These are phyloP conservation scores for Dactylellina parvicollis DNA, from an alignment of 2,329 filamentous ascomycete species.

Conservation along the genomic window DNA sequence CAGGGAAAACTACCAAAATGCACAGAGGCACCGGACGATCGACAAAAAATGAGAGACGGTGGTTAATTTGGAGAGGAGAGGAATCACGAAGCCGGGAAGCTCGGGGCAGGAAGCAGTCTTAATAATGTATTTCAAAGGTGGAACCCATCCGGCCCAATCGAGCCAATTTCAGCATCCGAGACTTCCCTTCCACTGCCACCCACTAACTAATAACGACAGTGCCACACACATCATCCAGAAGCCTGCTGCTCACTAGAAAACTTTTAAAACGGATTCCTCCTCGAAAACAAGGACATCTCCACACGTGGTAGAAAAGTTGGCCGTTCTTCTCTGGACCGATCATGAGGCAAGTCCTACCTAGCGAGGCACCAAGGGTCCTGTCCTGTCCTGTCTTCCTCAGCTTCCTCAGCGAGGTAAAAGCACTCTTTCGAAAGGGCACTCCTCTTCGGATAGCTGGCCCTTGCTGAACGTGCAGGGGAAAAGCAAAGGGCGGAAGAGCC, in stretches of 20 bases:
- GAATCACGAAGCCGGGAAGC: constrained; percentile 7
- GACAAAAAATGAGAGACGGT: constrained; percentile 9
- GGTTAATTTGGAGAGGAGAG: constrained; percentile 8
- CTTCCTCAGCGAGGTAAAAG: constrained; percentile 32
- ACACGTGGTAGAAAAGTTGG: constrained; percentile 20
- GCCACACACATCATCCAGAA: constrained; percentile 4
- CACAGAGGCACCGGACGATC: not conserved
- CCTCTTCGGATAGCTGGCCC: not conserved
- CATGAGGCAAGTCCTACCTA: constrained; percentile 31
- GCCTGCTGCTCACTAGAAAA: no score
- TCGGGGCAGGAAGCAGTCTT: not conserved
- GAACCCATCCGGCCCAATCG: not conserved
- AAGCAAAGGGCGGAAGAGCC: constrained; percentile 19
- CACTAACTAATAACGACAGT: not conserved
- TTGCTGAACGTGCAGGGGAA: constrained; percentile 7
- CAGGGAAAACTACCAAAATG: not conserved
- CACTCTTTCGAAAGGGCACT: constrained; percentile 1
- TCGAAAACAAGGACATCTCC: constrained; percentile 7
- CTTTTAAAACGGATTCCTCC: constrained; percentile 19
- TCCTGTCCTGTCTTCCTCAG: not conserved
- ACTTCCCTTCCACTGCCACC: constrained; percentile 23
- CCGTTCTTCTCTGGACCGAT: not conserved
- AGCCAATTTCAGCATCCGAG: constrained; percentile 24
- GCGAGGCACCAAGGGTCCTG: not conserved
- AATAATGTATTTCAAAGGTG: constrained; percentile 1